Evolutionary conservation across 2,329 filamentous ascomycete genomes (phyloP).

Genomic region (Aspergillus transmontanensis): DNA sequence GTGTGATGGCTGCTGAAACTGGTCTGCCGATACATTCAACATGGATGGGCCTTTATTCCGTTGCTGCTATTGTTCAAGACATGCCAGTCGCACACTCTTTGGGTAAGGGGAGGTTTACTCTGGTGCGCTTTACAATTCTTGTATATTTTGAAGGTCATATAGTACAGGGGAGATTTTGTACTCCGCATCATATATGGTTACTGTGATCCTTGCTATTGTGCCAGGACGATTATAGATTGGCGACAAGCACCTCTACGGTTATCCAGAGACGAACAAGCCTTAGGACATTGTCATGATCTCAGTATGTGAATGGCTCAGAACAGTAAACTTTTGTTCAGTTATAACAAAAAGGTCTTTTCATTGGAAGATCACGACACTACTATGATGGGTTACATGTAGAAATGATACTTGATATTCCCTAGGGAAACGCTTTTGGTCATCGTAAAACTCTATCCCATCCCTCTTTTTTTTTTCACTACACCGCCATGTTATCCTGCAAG

Average conservation of each 20-base stretch:
- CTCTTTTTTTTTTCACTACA: background rate
- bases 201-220: background rate
- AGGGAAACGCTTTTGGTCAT: constrained; percentile 10
- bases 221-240: background rate
- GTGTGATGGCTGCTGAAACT: background rate
- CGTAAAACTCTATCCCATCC: background rate
- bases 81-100: background rate
- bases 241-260: background rate
- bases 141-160: background rate
- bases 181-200: background rate
- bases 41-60: background rate
- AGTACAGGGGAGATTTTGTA: background rate
- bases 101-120: background rate
- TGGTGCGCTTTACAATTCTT: background rate
- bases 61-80: background rate
- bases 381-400: background rate
- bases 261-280: background rate
- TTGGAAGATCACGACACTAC: background rate
- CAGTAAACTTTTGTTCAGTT: background rate
- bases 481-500: background rate
- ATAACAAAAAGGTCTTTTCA: background rate
- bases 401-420: constrained; percentile 9
- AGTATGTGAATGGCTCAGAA: background rate
- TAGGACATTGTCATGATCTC: background rate
- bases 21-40: background rate